phyloP scores from a whole-genome alignment of 2,329 filamentous ascomycete species.

The Hymenoscyphus fraxineus region DNA sequence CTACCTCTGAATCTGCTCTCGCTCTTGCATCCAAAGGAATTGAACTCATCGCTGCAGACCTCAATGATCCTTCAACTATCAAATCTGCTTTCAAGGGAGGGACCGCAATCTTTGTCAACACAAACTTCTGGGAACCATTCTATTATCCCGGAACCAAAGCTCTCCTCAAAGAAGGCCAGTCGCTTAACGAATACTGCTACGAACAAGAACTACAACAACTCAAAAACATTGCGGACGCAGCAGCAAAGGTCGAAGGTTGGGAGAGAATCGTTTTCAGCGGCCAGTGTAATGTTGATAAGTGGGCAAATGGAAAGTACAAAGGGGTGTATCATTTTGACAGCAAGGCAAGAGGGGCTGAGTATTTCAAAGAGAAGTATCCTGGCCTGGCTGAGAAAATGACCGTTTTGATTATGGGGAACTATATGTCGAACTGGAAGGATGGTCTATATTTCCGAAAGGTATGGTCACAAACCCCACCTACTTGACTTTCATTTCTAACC shows the following conservation, averaged over 20 bases:
- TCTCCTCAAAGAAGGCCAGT: conserved; percentile 20
- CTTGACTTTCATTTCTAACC: not conserved
- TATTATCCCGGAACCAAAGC: conserved; percentile 21
- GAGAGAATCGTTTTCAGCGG: conserved; percentile 40
- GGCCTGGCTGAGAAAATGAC: conserved; percentile 32
- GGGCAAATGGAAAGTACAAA: conserved; percentile 41
- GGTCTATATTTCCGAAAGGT: conserved; percentile 19
- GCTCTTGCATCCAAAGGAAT: conserved; percentile 38
- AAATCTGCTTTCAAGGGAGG: conserved; percentile 40
- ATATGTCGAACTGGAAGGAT: conserved; percentile 24
- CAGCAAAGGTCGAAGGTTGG: conserved; percentile 33
- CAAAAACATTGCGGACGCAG: conserved; percentile 38
- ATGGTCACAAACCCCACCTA: not conserved
- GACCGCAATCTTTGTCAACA: conserved; percentile 48
- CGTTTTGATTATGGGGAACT: conserved; percentile 35
- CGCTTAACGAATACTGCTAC: conserved; percentile 25
- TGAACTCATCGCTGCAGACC: conserved; percentile 41
- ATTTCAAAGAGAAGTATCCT: conserved; percentile 31
- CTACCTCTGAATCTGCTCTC: conserved; percentile 27
- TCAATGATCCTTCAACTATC: conserved; percentile 39
- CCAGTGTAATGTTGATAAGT: conserved; percentile 36
- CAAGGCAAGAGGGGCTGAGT: conserved; percentile 38
- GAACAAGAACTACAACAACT: conserved; percentile 38
- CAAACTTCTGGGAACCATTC: conserved; percentile 34
- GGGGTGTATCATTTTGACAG: conserved; percentile 37